Conservation (phyloP, 345 rosid genomes). For the Brassica cretica region DNA sequence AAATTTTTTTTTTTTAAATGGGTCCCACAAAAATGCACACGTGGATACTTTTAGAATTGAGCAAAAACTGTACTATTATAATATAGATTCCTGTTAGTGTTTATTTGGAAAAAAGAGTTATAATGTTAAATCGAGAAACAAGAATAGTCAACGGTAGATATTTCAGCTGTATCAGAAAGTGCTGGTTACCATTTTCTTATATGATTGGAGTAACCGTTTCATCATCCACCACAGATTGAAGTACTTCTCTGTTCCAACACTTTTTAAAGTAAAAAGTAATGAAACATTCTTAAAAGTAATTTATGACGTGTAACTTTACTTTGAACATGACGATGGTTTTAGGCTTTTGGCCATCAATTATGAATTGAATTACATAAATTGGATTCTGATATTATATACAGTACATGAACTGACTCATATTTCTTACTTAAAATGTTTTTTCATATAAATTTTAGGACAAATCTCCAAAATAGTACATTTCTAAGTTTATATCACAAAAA, state of each 20-base stretch:
- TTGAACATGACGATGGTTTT: background rate
- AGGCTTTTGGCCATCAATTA: background rate
- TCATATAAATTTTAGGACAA: no score
- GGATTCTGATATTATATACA: background rate
- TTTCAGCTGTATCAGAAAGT: background rate
- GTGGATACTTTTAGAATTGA: no score
- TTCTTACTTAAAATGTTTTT: no score
- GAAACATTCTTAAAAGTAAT: background rate
- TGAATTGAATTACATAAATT: no score
- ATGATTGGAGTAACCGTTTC: background rate
- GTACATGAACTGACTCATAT: background rate
- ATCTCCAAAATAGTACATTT: no score
- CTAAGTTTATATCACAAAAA: no score
- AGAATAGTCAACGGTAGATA: background rate
- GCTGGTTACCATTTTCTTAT: background rate
- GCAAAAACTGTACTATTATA: no score
- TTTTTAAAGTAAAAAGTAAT: background rate
- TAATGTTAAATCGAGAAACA: background rate
- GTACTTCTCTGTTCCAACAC: background rate
- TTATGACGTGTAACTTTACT: background rate
- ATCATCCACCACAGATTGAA: background rate
- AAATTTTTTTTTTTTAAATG: no score
- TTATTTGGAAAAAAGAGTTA: background rate
- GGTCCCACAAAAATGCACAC: no score
- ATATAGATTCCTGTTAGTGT: background rate